Conservation (phyloP, 106 monocot species). For the Dioscorea zingiberensis region DNA sequence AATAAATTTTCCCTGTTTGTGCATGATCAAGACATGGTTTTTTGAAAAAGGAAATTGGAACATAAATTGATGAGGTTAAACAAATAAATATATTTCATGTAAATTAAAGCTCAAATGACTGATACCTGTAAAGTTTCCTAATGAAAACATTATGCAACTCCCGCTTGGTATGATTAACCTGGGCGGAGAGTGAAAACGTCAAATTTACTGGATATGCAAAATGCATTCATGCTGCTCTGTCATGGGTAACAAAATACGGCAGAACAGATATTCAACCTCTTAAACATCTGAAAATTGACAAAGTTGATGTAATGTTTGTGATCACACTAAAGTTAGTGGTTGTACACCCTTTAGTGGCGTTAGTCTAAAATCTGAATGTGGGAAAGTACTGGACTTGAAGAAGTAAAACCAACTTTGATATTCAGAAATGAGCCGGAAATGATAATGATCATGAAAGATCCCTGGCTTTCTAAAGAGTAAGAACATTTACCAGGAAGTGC, state of each 20-base stretch:
- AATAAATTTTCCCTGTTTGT: constrained; percentile 31
- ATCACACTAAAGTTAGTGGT: too few relatives aligned
- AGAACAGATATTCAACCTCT: too few relatives aligned
- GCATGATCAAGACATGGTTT: neutral
- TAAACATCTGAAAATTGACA: too few relatives aligned
- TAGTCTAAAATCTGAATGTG: too few relatives aligned
- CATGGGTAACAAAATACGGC: too few relatives aligned
- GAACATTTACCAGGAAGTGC: constrained; percentile 81
- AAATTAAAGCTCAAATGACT: neutral
- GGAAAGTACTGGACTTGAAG: too few relatives aligned
- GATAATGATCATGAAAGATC: too few relatives aligned
- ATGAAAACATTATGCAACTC: constrained; percentile 51
- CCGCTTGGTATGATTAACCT: constrained; percentile 48
- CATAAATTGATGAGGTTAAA: neutral
- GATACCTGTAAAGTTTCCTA: constrained; percentile 40
- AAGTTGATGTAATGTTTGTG: too few relatives aligned
- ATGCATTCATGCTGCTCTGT: neutral
- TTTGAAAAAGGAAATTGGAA: neutral
- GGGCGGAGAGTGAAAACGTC: neutral
- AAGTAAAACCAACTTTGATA: too few relatives aligned
- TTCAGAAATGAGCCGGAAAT: too few relatives aligned
- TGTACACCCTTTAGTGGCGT: too few relatives aligned
- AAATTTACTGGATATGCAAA: neutral
- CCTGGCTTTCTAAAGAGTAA: neutral
- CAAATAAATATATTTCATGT: neutral